A percentile compares a stretch with the other conserved stretches of the same genome.
These are phyloP conservation scores for Neonectria hederae DNA, from an alignment of 2,329 filamentous ascomycete genomes.

Conservation along the genomic window DNA sequence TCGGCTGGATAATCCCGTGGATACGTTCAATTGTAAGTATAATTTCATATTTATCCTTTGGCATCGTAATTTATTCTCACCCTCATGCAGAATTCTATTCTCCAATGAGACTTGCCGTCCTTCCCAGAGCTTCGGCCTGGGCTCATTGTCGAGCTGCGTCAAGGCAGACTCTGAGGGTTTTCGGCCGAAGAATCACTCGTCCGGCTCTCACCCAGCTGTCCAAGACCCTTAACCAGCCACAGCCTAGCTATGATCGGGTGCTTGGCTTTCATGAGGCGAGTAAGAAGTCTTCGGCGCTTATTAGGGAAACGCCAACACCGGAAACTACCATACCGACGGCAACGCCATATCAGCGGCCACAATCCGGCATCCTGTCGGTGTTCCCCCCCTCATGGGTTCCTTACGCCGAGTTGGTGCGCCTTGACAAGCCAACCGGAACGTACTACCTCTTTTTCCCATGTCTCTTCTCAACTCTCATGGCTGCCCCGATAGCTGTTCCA, in stretches of 20 bases:
- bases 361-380: constrained; percentile 73
- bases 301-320: constrained; percentile 17
- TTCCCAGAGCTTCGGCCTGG: constrained; percentile 39
- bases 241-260: constrained; percentile 27
- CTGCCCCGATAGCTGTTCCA: constrained; percentile 73
- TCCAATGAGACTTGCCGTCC: constrained; percentile 35
- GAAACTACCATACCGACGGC: constrained; percentile 4
- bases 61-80: background rate
- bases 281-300: constrained; percentile 28
- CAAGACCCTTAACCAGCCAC: constrained; percentile 17
- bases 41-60: constrained; percentile 12
- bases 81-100: constrained; percentile 17
- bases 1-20: background rate
- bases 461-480: constrained; percentile 83
- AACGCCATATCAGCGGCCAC: constrained; percentile 72
- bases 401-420: constrained; percentile 82
- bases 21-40: constrained; percentile 10
- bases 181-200: constrained; percentile 17
- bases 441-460: constrained; percentile 90
- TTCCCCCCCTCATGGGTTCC: constrained; percentile 78
- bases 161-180: constrained; percentile 19
- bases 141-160: constrained; percentile 33
- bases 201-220: constrained; percentile 20
- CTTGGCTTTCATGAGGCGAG: constrained; percentile 40
- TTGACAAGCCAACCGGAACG: constrained; percentile 83